Conservation (phyloP, 495 filamentous ascomycete species). For the Sabuloglossum arenarium region DNA sequence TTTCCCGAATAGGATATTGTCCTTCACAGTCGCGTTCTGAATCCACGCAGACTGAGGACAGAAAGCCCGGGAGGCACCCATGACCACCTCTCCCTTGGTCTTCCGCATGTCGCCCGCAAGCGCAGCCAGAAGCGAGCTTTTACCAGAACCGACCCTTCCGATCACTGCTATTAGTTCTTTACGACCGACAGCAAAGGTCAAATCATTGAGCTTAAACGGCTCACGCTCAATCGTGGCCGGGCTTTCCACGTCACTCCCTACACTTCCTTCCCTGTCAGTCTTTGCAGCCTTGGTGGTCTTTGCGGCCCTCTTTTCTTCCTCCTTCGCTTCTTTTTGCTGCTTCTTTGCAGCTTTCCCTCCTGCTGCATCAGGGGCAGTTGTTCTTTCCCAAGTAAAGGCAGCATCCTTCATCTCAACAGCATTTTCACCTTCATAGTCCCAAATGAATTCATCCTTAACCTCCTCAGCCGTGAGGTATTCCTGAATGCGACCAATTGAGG, state of each 20-base stretch:
- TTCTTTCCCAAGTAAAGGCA: slow-evolving; percentile 84
- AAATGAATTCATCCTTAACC: slow-evolving; percentile 46
- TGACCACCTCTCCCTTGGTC: slow-evolving; percentile 46
- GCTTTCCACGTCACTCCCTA: slow-evolving; percentile 21
- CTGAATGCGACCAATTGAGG: slow-evolving; percentile 63
- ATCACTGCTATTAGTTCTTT: slow-evolving; percentile 83
- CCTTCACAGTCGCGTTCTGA: slow-evolving; percentile 64
- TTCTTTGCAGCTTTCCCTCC: slow-evolving; percentile 22
- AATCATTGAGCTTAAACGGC: slow-evolving; percentile 61
- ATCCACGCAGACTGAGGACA: slow-evolving; percentile 98
- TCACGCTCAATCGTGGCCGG: slow-evolving; percentile 37
- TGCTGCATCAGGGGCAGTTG: slow-evolving; percentile 28
- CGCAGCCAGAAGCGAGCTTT: slow-evolving; percentile 76
- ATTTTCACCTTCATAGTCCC: slow-evolving; percentile 36
- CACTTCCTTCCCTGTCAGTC: slow-evolving; percentile 10
- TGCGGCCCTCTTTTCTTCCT: slow-evolving; percentile 15
- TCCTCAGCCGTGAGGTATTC: slow-evolving; percentile 78
- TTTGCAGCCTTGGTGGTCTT: slow-evolving; percentile 15
- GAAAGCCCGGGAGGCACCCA: slow-evolving; percentile 65
- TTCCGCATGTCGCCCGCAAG: slow-evolving; percentile 86
- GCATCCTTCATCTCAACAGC: slow-evolving; percentile 56
- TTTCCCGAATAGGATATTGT: slow-evolving; percentile 86
- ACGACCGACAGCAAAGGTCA: slow-evolving; percentile 52
- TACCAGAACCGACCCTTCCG: slow-evolving; percentile 77
- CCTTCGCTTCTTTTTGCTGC: slow-evolving; percentile 13